Base-by-base conservation (phyloP, 116 monocot species). In the Posidonia oceanica region DNA sequence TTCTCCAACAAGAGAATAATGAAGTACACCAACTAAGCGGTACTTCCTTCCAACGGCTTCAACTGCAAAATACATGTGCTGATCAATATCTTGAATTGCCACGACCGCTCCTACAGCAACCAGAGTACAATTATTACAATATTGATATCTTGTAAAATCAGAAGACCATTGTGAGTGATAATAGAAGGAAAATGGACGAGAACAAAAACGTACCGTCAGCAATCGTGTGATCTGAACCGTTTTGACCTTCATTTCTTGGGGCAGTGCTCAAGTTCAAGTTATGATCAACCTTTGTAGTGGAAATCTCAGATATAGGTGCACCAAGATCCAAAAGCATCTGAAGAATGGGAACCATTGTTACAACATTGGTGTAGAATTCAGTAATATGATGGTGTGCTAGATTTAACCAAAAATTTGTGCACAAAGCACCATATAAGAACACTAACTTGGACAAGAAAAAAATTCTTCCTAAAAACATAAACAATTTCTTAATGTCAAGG, bases 1-100 rank as follows among this genome's bases (percentile, higher is more conserved):
- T 79, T 90, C 82, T 72, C 91, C 82, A 60, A 74, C 82, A 77
- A 94, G 80, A 78, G 85, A 81, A 82, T 94, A 88, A 84, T 94
- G 94, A 72, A 82, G 80, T 44, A 73, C 66, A 41, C 94, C 91
- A 70, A 82, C 75, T 57, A 86, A 65, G 53, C 52, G 51, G 61
- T 79, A 85, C 23, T 86, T 91, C 17, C 14, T 66, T 41, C 78
- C 83, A 29, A 74, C 70, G 29, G 17, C 57, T 77, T 87, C 81
- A 73, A 88, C 79, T 52, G 94, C 76, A 73, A 91, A 71, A 80
- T 94, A 94, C 80, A 86, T 77, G 73, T 90, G 91, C 59, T 94
- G 86, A 39, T 91, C 77, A 66, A 94, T 64, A 84, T 94, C 94
- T 74, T 84, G 67, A 39, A 94, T 82, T 29, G 84, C 87, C 68